Evolutionary conservation across 2,329 filamentous ascomycete genomes (phyloP).

Genomic region (Scopulariopsis brevicaulis): DNA sequence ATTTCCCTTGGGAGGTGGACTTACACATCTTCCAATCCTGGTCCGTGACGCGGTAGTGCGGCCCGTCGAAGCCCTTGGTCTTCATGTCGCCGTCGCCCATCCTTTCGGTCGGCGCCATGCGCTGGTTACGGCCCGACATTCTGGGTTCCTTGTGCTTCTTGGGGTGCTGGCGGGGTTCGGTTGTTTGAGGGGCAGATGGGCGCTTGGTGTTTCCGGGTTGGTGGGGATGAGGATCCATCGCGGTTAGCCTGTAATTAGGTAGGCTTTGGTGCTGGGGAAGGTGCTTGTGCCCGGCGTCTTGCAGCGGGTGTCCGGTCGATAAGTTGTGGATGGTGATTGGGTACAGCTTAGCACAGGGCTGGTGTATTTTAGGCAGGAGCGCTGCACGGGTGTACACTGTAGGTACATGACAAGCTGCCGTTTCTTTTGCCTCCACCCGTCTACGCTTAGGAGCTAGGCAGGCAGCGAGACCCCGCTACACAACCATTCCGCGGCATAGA

Average conservation of each 20-base stretch:
- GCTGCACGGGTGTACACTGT: neutral
- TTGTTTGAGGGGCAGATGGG: neutral
- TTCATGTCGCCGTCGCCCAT: neutral
- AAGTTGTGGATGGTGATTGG: no score
- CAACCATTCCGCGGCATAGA: no score
- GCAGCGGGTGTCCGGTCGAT: no score
- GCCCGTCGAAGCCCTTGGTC: neutral
- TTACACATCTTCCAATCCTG: slow-evolving; percentile 4
- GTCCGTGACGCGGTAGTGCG: neutral
- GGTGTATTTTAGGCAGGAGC: neutral
- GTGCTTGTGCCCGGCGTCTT: no score
- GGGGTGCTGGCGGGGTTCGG: neutral
- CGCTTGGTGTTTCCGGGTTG: neutral
- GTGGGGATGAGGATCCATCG: neutral
- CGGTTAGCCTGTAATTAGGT: no score
- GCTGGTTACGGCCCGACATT: neutral
- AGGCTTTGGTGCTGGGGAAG: no score
- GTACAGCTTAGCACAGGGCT: no score
- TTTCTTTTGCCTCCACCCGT: neutral
- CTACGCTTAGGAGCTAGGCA: neutral
- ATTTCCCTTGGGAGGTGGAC: neutral
- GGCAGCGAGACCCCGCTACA: no score
- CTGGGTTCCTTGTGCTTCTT: neutral
- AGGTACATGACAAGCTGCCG: neutral
- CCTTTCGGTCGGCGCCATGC: neutral